phyloP scores from a whole-genome alignment of 768 basidiomycete genomes.

The Tulasnella sp. region DNA sequence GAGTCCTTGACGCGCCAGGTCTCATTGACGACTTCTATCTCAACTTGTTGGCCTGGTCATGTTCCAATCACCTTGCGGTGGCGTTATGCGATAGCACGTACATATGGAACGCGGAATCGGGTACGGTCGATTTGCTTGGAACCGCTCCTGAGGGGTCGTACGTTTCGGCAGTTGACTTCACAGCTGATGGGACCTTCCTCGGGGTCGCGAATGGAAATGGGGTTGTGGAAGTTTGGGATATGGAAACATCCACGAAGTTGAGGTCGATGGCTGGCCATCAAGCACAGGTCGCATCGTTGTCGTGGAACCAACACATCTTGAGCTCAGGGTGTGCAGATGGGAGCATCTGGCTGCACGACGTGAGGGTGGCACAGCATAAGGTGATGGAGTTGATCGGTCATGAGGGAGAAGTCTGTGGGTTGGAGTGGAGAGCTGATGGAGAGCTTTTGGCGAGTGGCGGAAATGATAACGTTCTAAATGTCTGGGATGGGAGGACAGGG shows the following conservation, averaged over 20 bases:
- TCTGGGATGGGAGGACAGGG: slow-evolving; percentile 83
- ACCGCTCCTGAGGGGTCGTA: slow-evolving; percentile 68
- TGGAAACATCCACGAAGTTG: slow-evolving; percentile 63
- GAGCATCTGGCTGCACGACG: slow-evolving; percentile 94
- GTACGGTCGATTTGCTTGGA: slow-evolving; percentile 65
- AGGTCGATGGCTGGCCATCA: slow-evolving; percentile 88
- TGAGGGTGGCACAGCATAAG: slow-evolving; percentile 76
- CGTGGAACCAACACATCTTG: slow-evolving; percentile 81
- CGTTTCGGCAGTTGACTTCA: slow-evolving; percentile 68
- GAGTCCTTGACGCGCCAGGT: slow-evolving; percentile 92
- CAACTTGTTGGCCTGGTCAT: slow-evolving; percentile 85
- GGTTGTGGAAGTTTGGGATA: slow-evolving; percentile 92
- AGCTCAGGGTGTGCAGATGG: slow-evolving; percentile 88
- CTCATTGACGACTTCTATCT: slow-evolving; percentile 87
- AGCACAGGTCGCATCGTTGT: slow-evolving; percentile 70
- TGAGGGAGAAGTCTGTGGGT: slow-evolving; percentile 83
- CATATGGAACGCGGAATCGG: slow-evolving; percentile 89
- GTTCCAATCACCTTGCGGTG: slow-evolving; percentile 78
- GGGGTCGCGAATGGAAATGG: slow-evolving; percentile 73
- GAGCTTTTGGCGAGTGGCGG: slow-evolving; percentile 89
- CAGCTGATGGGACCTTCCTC: slow-evolving; percentile 69
- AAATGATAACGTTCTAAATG: slow-evolving; percentile 95
- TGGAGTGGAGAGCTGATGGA: slow-evolving; percentile 82
- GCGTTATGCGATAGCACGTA: slow-evolving; percentile 80
- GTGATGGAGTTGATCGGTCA: slow-evolving; percentile 87